Base-by-base conservation (phyloP, 2,329 filamentous ascomycete species). In the Exophiala sp. region DNA sequence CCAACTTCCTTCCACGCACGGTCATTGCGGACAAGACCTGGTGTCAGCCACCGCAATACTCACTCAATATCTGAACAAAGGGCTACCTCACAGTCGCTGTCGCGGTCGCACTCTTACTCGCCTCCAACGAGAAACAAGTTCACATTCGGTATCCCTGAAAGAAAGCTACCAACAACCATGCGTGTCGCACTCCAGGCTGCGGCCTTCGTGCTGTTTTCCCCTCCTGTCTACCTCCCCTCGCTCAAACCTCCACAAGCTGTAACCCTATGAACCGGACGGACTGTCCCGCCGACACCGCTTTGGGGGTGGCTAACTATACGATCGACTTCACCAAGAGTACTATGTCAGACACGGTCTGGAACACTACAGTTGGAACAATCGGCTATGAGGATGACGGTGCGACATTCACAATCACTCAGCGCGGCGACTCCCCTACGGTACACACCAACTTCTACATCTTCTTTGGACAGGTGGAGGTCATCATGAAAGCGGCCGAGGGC, bases 371-470 rank as follows among this genome's bases (percentile, higher is more conserved):
- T 44, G 86, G 86, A 43, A 69, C 68, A 7, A 74, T 91, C 48
- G 70, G 72, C 11, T 89, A 83, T 65, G 75, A 76, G 49, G 65
- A 74, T 39, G 70, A 80, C 0, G 86, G 85, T 30, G 85, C 86
- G 38, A 71, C 77, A 48, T 90, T 94, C 70, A 84, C 78, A 44
- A 82, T 95, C 68, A 71, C 67, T 48, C 76, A 83, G 64, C 76
- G 81, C 57, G 80, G 83, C 56, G 81, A 94, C 61, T 85, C 88
- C 0, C 86, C 88, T 1, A 94, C 88, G 1, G 78, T 95, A 55
- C 78, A 82, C 57, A 82, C 85, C 40, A 81, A 82, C 60, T 91
- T 89, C 66, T 93, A 88, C 71, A 85, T 95, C 68, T 89, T 94
- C 73, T 91, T 85, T 59, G 88, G 88, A 46, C 80, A 82, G 53